Base-by-base conservation (phyloP, 164 flowering plant genomes). In the Amborella trichopoda region DNA sequence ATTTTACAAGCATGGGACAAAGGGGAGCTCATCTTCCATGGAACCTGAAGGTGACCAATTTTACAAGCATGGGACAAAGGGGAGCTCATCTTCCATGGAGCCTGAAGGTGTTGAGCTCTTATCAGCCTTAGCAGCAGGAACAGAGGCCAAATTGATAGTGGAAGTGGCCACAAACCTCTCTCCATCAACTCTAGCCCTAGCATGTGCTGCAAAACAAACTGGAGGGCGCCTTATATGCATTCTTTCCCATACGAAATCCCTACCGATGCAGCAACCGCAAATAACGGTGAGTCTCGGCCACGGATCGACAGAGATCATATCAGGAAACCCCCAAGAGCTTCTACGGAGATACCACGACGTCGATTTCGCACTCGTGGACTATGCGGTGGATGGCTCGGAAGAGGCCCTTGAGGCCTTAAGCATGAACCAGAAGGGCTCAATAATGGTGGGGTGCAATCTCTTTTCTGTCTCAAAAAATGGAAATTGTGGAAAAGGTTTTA, bases 91-190 rank as follows among this genome's bases (percentile, higher is more conserved):
- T n/a, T 14, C 40, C n/a, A 20, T 14, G 14, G 34, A 30, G 14
- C 11, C 34, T 8, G 34, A 37, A 14, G 18, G 40, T 20, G 18
- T 20, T 5, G 40, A 37, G 13, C 18, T 37, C n/a, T 5, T 37
- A 13, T 37, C 40, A 14, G 40, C 40, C 40, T 14, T 37, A 20
- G 40, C 40, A 37, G 40, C 40, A 37, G 40, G 40, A 13, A 37
- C 18, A 16, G 18, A 37, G 5, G 40, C 40, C 6, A 16, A 37
- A 20, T 14, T 20, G 5, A 37, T 37, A 5, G 40, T 37, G n/a
- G 40, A 37, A 37, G 12, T 37, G n/a, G n/a, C 40, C 5, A 5
- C 12, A 5, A 6, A 20, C n/a, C 5, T 37, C 5, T 37, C 40
- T 5, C 40, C 40, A 1, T 37, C 4, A 16, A 37, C 40, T 14